Conservation (phyloP, 2,329 filamentous ascomycete genomes). For the Fusarium protoensiforme region DNA sequence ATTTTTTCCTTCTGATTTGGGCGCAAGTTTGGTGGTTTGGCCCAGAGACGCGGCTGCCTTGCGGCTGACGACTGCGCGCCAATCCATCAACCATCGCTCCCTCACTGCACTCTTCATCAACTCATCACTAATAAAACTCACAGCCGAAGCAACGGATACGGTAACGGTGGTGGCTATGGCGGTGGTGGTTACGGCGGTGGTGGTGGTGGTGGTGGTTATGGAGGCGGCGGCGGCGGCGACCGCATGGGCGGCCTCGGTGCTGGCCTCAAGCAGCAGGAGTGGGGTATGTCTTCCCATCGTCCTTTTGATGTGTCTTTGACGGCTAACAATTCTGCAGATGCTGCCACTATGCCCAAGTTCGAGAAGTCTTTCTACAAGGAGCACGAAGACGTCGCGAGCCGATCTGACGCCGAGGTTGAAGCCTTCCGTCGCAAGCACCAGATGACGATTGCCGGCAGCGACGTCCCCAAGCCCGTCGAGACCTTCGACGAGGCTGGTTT, state of each 20-base stretch:
- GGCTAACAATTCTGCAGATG: conserved; percentile 65
- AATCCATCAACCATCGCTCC: conserved; percentile 18
- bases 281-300: conserved; percentile 72
- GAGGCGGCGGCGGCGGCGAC: conserved; percentile 80
- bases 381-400: conserved; percentile 78
- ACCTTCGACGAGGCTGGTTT: conserved; percentile 98
- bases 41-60: conserved; percentile 18
- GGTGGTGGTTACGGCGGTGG: conserved; percentile 51
- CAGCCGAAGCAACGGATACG: conserved; percentile 60
- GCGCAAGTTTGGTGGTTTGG: conserved; percentile 25
- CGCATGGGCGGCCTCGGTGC: conserved; percentile 93
- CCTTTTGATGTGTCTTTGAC: conserved; percentile 41
- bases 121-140: conserved; percentile 50
- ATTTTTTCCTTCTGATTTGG: conserved; percentile 19
- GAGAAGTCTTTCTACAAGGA: conserved; percentile 99
- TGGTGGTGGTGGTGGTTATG: conserved; percentile 50
- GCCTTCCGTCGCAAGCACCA: conserved; percentile 87
- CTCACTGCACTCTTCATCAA: conserved; percentile 6
- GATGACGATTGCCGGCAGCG: conserved; percentile 82
- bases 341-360: conserved; percentile 87
- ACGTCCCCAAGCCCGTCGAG: conserved; percentile 93
- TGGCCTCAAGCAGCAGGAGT: conserved; percentile 86
- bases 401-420: conserved; percentile 83
- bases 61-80: conserved; percentile 7
- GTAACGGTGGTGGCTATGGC: conserved; percentile 51